Percentiles rank a stretch among this genome's conserved stretches.
Conservation (phyloP, 2,329 filamentous ascomycete species). For the Xylariaceae sp. region DNA sequence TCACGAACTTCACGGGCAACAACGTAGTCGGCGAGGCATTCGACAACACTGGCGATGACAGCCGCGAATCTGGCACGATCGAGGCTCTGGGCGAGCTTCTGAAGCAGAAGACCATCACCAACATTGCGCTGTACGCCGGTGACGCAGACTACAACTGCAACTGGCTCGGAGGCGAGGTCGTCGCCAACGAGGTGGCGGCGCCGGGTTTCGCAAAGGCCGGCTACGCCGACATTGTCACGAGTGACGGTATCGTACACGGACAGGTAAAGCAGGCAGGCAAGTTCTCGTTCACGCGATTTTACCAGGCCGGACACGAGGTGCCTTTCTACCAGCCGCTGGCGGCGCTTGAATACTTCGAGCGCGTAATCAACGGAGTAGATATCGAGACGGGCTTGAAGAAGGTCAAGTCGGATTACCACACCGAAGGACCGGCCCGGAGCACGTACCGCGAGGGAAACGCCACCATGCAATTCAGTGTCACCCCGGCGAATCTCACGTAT, state of each 20-base stretch:
- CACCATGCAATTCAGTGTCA: slow-evolving; percentile 33
- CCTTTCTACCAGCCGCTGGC: slow-evolving; percentile 51
- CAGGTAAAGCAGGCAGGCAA: slow-evolving; percentile 47
- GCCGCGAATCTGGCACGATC: slow-evolving; percentile 26
- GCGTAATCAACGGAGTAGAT: slow-evolving; percentile 43
- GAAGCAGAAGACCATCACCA: slow-evolving; percentile 15
- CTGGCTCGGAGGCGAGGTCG: slow-evolving; percentile 30
- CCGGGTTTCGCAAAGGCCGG: slow-evolving; percentile 41
- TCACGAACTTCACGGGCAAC: slow-evolving; percentile 51
- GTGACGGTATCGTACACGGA: slow-evolving; percentile 43
- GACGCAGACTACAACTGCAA: slow-evolving; percentile 34
- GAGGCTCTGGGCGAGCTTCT: slow-evolving; percentile 26
- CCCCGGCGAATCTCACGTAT: slow-evolving; percentile 32
- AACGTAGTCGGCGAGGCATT: slow-evolving; percentile 46
- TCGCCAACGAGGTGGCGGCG: slow-evolving; percentile 34
- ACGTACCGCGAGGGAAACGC: slow-evolving; percentile 42
- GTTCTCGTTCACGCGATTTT: slow-evolving; percentile 46
- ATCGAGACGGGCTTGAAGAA: slow-evolving; percentile 42
- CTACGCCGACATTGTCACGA: slow-evolving; percentile 41
- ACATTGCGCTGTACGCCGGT: slow-evolving; percentile 30
- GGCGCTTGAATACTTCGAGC: slow-evolving; percentile 45
- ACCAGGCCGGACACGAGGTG: slow-evolving; percentile 38
- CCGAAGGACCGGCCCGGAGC: slow-evolving; percentile 36
- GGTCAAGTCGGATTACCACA: slow-evolving; percentile 29
- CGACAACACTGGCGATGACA: slow-evolving; percentile 50